These are phyloP conservation scores for Cystobasidium onofrii DNA, from an alignment of 768 basidiomycete species.

Conservation along the genomic window DNA sequence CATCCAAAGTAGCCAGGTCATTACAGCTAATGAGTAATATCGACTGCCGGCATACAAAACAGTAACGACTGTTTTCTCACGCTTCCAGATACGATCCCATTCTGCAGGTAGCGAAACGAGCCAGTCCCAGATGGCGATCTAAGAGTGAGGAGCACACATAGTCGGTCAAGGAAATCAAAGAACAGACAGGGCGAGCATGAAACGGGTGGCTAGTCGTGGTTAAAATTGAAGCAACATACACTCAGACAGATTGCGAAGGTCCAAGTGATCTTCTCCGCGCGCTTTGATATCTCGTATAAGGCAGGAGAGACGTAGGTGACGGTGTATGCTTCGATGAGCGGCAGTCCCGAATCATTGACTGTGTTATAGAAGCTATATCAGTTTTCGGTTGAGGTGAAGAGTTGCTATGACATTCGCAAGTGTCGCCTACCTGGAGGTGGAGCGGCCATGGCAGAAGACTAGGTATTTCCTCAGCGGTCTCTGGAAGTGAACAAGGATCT, in stretches of 20 bases:
- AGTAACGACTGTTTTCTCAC: background rate
- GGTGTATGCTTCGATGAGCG: background rate
- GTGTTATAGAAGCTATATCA: background rate
- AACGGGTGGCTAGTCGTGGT: background rate
- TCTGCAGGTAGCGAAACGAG: background rate
- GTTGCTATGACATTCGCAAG: no score
- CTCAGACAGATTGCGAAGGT: background rate
- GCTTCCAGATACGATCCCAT: conserved; percentile 3
- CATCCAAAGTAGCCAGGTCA: background rate
- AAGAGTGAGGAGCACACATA: no score
- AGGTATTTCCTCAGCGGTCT: no score
- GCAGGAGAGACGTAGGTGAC: background rate
- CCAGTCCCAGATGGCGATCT: conserved; percentile 10
- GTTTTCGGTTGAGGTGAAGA: no score
- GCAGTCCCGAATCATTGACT: background rate
- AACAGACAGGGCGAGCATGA: no score
- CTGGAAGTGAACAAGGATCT: no score
- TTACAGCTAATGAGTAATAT: background rate
- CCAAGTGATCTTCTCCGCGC: background rate
- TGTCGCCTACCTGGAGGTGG: no score
- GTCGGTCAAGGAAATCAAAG: no score
- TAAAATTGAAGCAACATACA: background rate
- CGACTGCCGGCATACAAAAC: background rate
- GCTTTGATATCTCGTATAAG: background rate
- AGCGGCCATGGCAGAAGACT: no score